Percentiles rank a stretch among this genome's conserved stretches.
These are phyloP conservation scores for Chaetomium cochliodes DNA, from an alignment of 495 filamentous ascomycete genomes.

Conservation along the genomic window DNA sequence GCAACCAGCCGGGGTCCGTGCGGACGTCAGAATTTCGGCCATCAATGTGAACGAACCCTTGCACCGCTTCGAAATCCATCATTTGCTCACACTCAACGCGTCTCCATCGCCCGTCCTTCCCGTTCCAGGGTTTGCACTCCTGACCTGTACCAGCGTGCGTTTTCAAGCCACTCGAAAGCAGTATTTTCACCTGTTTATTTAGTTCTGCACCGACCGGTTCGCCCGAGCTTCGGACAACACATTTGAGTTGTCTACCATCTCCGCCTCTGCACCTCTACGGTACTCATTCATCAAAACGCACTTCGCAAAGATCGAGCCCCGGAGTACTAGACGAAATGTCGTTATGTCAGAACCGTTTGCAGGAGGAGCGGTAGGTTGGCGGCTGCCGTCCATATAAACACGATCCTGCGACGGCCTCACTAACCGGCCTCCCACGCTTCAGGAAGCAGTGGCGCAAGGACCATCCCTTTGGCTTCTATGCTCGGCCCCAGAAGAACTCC, in stretches of 20 bases:
- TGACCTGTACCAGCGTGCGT: background rate
- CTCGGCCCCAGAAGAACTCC: slow-evolving; percentile 75
- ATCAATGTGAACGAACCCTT: background rate
- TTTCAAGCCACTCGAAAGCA: background rate
- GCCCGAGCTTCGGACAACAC: background rate
- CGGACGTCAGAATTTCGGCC: slow-evolving; percentile 8
- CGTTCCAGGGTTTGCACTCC: background rate
- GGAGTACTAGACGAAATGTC: slow-evolving; percentile 58
- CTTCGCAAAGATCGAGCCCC: background rate
- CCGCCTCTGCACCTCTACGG: background rate
- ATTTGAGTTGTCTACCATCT: background rate
- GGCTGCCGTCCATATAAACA: background rate
- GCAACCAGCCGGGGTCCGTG: slow-evolving; percentile 11
- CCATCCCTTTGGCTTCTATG: slow-evolving; percentile 97
- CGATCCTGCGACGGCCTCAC: slow-evolving; percentile 5
- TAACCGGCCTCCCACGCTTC: slow-evolving; percentile 18
- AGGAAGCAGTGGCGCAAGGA: slow-evolving; percentile 97
- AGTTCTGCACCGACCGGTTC: background rate
- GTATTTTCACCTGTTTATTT: background rate
- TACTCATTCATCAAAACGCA: background rate
- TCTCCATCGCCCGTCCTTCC: background rate
- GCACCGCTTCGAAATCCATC: background rate
- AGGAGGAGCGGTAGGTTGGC: slow-evolving; percentile 77
- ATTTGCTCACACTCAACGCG: background rate
- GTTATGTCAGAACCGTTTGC: slow-evolving; percentile 81